Conservation (phyloP, 139 green algal species). For the Edaphochlamys debaryana region DNA sequence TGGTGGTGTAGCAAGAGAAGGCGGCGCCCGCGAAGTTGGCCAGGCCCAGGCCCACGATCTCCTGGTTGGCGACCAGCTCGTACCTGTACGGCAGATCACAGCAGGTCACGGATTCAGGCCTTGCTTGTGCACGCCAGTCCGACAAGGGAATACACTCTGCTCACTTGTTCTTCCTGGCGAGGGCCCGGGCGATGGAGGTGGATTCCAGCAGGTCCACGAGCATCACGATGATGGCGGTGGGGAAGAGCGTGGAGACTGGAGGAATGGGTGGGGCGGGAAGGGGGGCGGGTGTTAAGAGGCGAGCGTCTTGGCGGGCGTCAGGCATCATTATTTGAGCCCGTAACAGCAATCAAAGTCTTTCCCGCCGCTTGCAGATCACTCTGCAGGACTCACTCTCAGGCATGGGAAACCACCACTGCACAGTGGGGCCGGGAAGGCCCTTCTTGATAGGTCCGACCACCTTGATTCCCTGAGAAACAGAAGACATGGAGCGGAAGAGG, state of each 20-base stretch:
- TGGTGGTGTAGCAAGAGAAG: slow-evolving; percentile 89
- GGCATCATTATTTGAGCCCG: too few relatives aligned
- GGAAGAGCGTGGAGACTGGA: not conserved
- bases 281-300: too few relatives aligned
- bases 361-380: too few relatives aligned
- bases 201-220: slow-evolving; percentile 84
- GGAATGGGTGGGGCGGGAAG: too few relatives aligned
- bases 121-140: too few relatives aligned
- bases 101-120: too few relatives aligned
- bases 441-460: slow-evolving; percentile 50
- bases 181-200: slow-evolving; percentile 84
- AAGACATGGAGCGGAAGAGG: too few relatives aligned
- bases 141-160: too few relatives aligned
- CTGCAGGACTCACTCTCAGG: slow-evolving; percentile 27
- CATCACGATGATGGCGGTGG: slow-evolving; percentile 63
- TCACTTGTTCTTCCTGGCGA: slow-evolving; percentile 77
- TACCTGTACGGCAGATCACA: too few relatives aligned
- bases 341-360: too few relatives aligned
- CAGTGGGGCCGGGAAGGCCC: slow-evolving; percentile 39
- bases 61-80: slow-evolving; percentile 78
- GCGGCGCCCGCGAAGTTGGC: slow-evolving; percentile 85
- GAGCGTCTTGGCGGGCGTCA: too few relatives aligned
- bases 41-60: slow-evolving; percentile 86
- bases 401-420: slow-evolving; percentile 46
- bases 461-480: slow-evolving; percentile 12